Conservation (phyloP, 768 basidiomycete genomes). For the Boletus sensibilis region DNA sequence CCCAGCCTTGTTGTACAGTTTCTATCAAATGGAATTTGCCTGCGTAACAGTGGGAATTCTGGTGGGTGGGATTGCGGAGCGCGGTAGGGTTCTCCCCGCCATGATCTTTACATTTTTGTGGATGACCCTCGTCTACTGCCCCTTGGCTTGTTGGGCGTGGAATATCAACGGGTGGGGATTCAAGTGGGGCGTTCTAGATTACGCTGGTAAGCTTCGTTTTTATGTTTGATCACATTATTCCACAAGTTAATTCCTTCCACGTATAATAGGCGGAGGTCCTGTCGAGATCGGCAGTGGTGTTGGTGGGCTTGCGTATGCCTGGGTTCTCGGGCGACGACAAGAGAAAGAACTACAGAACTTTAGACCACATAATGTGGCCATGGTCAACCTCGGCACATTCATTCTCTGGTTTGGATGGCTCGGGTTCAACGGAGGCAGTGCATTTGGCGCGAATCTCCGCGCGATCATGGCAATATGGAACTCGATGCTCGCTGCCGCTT, state of each 20-base stretch:
- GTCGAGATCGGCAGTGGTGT: conserved; percentile 88
- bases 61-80: conserved; percentile 82
- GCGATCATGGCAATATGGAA: conserved; percentile 86
- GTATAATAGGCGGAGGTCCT: conserved; percentile 67
- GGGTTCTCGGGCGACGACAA: conserved; percentile 81
- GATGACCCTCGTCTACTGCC: conserved; percentile 87
- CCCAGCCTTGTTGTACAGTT: conserved; percentile 78
- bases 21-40: conserved; percentile 87
- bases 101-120: conserved; percentile 82
- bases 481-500: conserved; percentile 81
- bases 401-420: conserved; percentile 88
- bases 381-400: conserved; percentile 81
- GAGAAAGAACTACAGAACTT: conserved; percentile 74
- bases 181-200: conserved; percentile 83
- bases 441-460: conserved; percentile 84
- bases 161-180: conserved; percentile 79
- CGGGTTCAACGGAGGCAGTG: conserved; percentile 90
- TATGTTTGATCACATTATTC: conserved; percentile 1
- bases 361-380: conserved; percentile 83
- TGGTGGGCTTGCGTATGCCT: conserved; percentile 80
- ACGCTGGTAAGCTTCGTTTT: conserved; percentile 58
- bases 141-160: conserved; percentile 87
- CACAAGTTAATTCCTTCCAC: not conserved
- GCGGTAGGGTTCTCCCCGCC: conserved; percentile 77
- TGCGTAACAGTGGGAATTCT: conserved; percentile 78